These are phyloP conservation scores for Cryptococcus deneoformans DNA, from an alignment of 1,284 basidiomycete species.

Conservation along the genomic window DNA sequence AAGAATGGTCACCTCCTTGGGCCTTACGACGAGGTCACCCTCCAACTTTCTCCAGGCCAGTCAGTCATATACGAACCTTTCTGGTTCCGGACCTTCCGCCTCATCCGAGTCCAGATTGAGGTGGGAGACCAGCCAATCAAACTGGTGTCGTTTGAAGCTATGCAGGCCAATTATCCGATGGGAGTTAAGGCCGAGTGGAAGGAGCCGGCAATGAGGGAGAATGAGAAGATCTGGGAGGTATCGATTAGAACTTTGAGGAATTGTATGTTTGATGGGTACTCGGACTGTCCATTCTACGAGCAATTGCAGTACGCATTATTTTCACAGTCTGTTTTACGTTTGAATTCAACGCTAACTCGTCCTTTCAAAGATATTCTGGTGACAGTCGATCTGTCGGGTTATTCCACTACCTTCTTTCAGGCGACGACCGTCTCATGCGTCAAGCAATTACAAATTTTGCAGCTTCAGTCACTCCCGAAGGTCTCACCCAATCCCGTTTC, in stretches of 20 bases:
- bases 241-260: slow-evolving; percentile 29
- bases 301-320: slow-evolving; percentile 23
- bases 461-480: slow-evolving; percentile 23
- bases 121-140: slow-evolving; percentile 1
- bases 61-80: slow-evolving; percentile 24
- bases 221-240: slow-evolving; percentile 25
- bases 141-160: slow-evolving; percentile 16
- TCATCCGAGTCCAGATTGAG: slow-evolving; percentile 17
- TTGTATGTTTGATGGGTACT: slow-evolving; percentile 35
- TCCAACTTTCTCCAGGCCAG: slow-evolving; percentile 11
- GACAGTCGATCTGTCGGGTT: slow-evolving; percentile 27
- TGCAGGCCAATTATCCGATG: slow-evolving; percentile 30
- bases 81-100: slow-evolving; percentile 31
- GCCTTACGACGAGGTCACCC: slow-evolving; percentile 21
- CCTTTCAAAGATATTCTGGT: slow-evolving; percentile 20
- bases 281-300: slow-evolving; percentile 36
- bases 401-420: slow-evolving; percentile 28
- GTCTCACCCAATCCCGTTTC: slow-evolving; percentile 30
- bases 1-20: slow-evolving; percentile 20
- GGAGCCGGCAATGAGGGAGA: slow-evolving; percentile 14
- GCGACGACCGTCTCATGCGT: slow-evolving; percentile 27
- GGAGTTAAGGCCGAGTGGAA: slow-evolving; percentile 21
- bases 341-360: neutral
- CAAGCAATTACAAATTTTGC: slow-evolving; percentile 29
- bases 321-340: neutral